These are phyloP conservation scores for Arachis hypogaea DNA, from an alignment of 306 rosid genomes.

Conservation along the genomic window DNA sequence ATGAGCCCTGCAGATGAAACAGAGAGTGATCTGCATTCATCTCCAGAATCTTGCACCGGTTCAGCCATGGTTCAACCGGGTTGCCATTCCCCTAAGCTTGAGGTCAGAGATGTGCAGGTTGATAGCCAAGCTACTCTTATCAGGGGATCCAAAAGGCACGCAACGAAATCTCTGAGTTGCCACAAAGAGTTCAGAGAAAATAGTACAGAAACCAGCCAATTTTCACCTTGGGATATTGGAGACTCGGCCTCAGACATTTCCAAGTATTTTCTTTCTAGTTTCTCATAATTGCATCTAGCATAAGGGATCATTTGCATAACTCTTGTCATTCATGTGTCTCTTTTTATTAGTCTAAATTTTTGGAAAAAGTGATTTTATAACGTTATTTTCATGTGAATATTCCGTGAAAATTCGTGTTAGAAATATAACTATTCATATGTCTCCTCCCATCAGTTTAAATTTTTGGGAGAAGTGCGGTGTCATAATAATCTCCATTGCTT, in stretches of 20 bases:
- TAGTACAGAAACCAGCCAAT: slow-evolving; percentile 35
- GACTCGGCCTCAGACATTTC: slow-evolving; percentile 53
- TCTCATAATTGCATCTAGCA: no score
- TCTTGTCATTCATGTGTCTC: no score
- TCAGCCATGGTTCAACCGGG: slow-evolving; percentile 46
- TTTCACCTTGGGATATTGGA: slow-evolving; percentile 53
- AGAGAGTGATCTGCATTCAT: slow-evolving; percentile 42
- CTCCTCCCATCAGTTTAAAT: no score
- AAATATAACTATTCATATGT: neutral
- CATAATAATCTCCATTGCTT: no score
- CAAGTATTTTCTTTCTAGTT: slow-evolving; percentile 39
- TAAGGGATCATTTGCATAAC: no score
- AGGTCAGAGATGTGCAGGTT: slow-evolving; percentile 77
- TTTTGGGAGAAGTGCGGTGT: no score
- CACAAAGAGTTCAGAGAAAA: slow-evolving; percentile 42
- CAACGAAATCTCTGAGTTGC: slow-evolving; percentile 32
- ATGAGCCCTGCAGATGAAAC: slow-evolving; percentile 50
- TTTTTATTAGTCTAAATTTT: no score
- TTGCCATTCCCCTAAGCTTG: slow-evolving; percentile 42
- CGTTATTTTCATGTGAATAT: no score
- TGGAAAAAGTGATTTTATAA: no score
- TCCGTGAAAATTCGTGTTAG: neutral
- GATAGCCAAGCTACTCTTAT: slow-evolving; percentile 58
- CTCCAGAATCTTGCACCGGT: slow-evolving; percentile 43
- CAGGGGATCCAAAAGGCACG: slow-evolving; percentile 52